phyloP scores from a whole-genome alignment of 2,329 filamentous ascomycete species.

The Elsinoe fawcettii region DNA sequence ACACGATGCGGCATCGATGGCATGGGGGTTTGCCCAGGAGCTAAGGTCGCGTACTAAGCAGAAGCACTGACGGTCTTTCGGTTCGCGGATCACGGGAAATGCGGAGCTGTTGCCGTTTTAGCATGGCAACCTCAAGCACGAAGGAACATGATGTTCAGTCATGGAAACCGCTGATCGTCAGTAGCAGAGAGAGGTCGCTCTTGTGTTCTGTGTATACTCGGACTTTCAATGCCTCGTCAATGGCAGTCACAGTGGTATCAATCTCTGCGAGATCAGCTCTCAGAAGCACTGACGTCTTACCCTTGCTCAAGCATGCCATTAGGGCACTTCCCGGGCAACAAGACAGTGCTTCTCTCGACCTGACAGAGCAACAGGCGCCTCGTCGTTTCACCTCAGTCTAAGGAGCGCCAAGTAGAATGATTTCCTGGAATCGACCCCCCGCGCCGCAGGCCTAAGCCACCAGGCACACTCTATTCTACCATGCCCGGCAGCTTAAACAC shows the following conservation, averaged over 20 bases:
- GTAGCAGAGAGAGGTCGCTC: not conserved
- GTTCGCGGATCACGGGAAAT: constrained; percentile 5
- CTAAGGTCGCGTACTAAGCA: not conserved
- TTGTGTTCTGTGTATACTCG: not conserved
- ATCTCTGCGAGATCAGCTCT: not conserved
- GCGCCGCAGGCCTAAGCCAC: constrained; percentile 12
- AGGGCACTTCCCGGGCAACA: constrained; percentile 2
- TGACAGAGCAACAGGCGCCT: constrained; percentile 2
- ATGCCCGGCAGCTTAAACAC: constrained; percentile 6
- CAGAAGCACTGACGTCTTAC: constrained; percentile 11
- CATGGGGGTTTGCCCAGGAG: constrained; percentile 9
- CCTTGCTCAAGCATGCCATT: constrained; percentile 7
- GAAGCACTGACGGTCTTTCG: constrained; percentile 11
- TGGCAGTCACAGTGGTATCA: not conserved
- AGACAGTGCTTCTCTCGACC: constrained; percentile 6
- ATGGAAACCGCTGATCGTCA: not conserved
- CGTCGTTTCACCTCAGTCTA: constrained; percentile 10
- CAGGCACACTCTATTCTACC: constrained; percentile 8
- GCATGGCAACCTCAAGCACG: not conserved
- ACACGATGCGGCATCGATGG: not conserved
- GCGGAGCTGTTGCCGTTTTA: constrained; percentile 5
- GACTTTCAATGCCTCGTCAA: constrained; percentile 1
- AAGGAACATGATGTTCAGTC: not conserved
- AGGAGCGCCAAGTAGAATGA: constrained; percentile 6
- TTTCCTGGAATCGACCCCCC: constrained; percentile 6